Conservation (phyloP, 2,329 filamentous ascomycete species). For the Metarhizium robertsii region DNA sequence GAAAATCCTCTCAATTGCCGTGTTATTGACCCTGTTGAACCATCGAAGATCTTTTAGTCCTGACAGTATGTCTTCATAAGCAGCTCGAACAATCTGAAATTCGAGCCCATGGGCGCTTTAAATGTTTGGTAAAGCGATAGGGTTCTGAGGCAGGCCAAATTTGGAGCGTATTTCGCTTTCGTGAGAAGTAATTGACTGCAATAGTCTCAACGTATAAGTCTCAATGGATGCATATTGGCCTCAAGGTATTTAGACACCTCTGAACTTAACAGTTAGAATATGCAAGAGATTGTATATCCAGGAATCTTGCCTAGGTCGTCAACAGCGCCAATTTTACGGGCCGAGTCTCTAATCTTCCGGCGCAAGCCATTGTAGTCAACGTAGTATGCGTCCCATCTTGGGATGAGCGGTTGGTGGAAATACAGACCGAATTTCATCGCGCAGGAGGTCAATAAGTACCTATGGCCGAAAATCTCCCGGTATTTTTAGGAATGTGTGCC, state of each 20-base stretch:
- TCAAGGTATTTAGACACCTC: not conserved
- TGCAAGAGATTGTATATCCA: not conserved
- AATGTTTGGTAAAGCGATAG: not conserved
- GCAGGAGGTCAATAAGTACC: too few species aligned
- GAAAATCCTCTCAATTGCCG: too few species aligned
- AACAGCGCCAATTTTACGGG: not conserved
- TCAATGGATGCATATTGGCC: not conserved
- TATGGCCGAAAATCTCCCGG: conserved; percentile 11
- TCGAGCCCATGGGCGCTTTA: not conserved
- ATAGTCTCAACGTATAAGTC: not conserved
- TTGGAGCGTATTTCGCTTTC: conserved; percentile 1
- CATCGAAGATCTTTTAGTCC: too few species aligned
- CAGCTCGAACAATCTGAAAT: not conserved
- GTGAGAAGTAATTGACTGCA: not conserved
- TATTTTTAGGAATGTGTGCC: conserved; percentile 14
- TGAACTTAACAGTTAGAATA: not conserved
- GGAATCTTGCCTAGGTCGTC: not conserved
- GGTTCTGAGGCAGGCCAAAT: not conserved
- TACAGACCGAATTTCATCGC: too few species aligned
- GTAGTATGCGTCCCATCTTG: conserved; percentile 8
- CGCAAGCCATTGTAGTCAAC: conserved; percentile 19
- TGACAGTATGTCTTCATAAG: too few species aligned
- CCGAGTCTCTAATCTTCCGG: conserved; percentile 8
- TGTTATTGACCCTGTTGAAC: too few species aligned
- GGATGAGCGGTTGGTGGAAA: too few species aligned